Evolutionary conservation across 768 basidiomycete genomes (phyloP), one percentile per base, ranked within the genome.

Genomic region (Boletales sp.): DNA sequence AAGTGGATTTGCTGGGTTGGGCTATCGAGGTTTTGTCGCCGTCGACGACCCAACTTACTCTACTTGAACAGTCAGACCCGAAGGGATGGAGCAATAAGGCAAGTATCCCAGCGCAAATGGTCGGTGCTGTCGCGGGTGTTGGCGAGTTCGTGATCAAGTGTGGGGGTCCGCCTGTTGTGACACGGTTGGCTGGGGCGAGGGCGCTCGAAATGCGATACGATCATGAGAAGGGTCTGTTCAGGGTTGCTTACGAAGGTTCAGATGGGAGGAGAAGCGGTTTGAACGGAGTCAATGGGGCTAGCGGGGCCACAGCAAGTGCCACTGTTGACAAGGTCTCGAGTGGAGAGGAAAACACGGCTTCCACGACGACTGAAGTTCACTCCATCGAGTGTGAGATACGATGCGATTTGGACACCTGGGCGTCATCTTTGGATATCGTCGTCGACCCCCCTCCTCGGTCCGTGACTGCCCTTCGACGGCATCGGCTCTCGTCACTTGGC

Each of bases 1-100:
- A 98, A 66, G 86, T 95, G n/a, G 94, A 96, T 64, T 74, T 99
- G n/a, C 94, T 93, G 71, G 96, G 95, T 41, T 98, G 94, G 90
- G 90, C 95, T 1, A 93, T 99, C 58, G 95, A 98, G 68, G 81
- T 89, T 0, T 74, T 99, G 9, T 97, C 94, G 1, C 96, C 95
- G 0, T 97, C 84, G 3, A 98, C 96, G 2, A 96, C 94, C 0
- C 81, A 90, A 11, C 82, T 99, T 53, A 96, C 94, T 0, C 73
- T 99, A 1, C 79, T 99, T 5, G 95, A 98, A 62, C 96, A 98
- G 68, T 94, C 91, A 11, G 95, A 99, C 66, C 94, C 94, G 7
- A 91, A 94, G 68, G 94, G 94, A 41, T 97, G 95, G 94, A 84
- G 91, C 6, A 93, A 90, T 70, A 98, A 97, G 68, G 68, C 66